These are phyloP conservation scores for Ceratocystis harringtonii DNA, from an alignment of 2,329 filamentous ascomycete genomes.

Conservation along the genomic window DNA sequence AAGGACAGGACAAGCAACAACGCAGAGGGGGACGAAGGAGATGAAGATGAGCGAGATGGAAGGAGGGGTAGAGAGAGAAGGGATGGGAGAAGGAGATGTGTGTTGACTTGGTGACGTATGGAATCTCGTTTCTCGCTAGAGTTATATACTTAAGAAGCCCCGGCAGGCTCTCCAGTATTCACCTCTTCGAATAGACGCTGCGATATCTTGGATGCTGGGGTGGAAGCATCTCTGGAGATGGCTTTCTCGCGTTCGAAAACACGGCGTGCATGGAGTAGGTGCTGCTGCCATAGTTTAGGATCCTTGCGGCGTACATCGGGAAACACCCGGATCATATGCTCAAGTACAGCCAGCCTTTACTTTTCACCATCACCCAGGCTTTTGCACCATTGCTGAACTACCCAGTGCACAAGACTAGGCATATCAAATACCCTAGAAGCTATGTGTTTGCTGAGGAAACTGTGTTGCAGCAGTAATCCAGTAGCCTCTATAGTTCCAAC, in stretches of 20 bases:
- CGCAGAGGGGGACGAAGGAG: too few relatives aligned
- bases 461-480: neutral
- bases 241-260: too few relatives aligned
- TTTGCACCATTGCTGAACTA: neutral
- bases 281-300: neutral
- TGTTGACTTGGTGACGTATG: too few relatives aligned
- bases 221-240: neutral
- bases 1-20: too few relatives aligned
- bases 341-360: neutral
- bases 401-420: neutral
- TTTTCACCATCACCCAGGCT: neutral
- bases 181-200: neutral
- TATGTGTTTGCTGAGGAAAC: neutral
- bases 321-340: neutral
- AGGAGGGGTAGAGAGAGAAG: too few relatives aligned
- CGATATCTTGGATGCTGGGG: neutral
- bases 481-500: neutral
- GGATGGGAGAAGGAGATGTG: too few relatives aligned
- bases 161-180: neutral
- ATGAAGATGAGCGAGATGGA: too few relatives aligned
- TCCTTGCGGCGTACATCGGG: neutral
- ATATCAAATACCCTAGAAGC: neutral
- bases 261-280: neutral
- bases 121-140: too few relatives aligned
- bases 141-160: too few relatives aligned